A percentile compares a stretch with the other conserved stretches of the same genome.
phyloP scores from a whole-genome alignment of 805 yeast species.

The Pichia eremophila region DNA sequence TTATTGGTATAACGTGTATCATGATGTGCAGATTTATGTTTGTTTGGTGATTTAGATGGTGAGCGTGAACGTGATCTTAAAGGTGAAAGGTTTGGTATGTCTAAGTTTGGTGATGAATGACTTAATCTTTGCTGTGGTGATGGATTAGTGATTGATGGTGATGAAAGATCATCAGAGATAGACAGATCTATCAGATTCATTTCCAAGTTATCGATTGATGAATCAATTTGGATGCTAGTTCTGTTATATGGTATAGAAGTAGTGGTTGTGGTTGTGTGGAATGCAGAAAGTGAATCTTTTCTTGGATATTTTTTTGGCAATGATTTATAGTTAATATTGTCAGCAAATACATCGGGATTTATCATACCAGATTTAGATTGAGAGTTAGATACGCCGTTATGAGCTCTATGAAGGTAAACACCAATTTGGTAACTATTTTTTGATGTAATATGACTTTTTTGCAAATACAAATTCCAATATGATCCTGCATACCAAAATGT shows the following conservation, averaged over 20 bases:
- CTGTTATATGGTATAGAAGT: not conserved
- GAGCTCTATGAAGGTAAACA: slow-evolving; percentile 46
- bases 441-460: slow-evolving; percentile 32
- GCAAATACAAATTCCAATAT: slow-evolving; percentile 48
- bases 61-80: not conserved
- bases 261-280: not conserved
- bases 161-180: slow-evolving; percentile 8
- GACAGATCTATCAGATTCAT: slow-evolving; percentile 15
- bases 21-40: not conserved
- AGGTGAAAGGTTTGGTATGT: not conserved
- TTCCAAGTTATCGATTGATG: slow-evolving; percentile 14
- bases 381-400: slow-evolving; percentile 23
- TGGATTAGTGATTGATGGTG: not conserved
- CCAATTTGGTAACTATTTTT: slow-evolving; percentile 42
- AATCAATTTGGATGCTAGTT: not conserved
- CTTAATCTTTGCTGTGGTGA: not conserved
- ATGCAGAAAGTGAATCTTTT: not conserved
- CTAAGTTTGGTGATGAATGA: not conserved
- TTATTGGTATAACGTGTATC: not conserved
- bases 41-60: not conserved
- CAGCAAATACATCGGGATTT: slow-evolving; percentile 30
- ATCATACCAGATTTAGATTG: slow-evolving; percentile 31
- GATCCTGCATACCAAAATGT: slow-evolving; percentile 56
- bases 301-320: slow-evolving; percentile 15
- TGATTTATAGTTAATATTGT: slow-evolving; percentile 19